phyloP scores from a whole-genome alignment of 2,329 filamentous ascomycete genomes.

The Nigrospora osmanthi region DNA sequence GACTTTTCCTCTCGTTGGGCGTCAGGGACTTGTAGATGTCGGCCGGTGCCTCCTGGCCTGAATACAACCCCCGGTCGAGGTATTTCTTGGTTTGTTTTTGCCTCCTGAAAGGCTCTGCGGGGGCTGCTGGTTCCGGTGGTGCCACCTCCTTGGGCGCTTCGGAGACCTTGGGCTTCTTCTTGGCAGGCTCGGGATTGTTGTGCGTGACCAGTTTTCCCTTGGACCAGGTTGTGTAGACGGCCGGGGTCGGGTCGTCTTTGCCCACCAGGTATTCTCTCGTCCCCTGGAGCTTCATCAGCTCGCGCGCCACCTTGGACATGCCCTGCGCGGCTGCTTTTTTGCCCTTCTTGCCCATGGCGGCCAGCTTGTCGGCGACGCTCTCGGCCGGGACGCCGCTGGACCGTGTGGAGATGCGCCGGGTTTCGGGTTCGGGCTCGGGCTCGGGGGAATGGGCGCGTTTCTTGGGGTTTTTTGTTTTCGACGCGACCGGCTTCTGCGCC shows the following conservation, averaged over 20 bases:
- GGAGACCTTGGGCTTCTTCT: slow-evolving; percentile 23
- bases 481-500: slow-evolving; percentile 25
- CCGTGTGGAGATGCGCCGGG: slow-evolving; percentile 36
- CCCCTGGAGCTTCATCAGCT: slow-evolving; percentile 52
- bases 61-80: slow-evolving; percentile 76
- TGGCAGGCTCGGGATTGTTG: slow-evolving; percentile 24
- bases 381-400: slow-evolving; percentile 33
- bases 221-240: slow-evolving; percentile 53
- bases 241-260: slow-evolving; percentile 40
- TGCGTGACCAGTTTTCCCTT: slow-evolving; percentile 54
- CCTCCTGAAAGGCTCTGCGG: slow-evolving; percentile 27
- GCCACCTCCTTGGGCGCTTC: slow-evolving; percentile 23
- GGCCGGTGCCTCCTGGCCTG: slow-evolving; percentile 60
- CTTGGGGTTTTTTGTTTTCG: slow-evolving; percentile 24
- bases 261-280: slow-evolving; percentile 55
- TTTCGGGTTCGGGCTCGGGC: slow-evolving; percentile 12
- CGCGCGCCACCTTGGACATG: slow-evolving; percentile 42
- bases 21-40: slow-evolving; percentile 42
- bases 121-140: slow-evolving; percentile 21
- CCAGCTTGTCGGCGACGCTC: slow-evolving; percentile 37
- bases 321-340: slow-evolving; percentile 44
- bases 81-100: slow-evolving; percentile 62
- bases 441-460: slow-evolving; percentile 15
- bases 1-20: slow-evolving; percentile 40
- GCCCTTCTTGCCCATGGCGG: slow-evolving; percentile 52